These are phyloP conservation scores for Tylopilus plumbeoviolaceoides DNA, from an alignment of 768 basidiomycete species.

Conservation along the genomic window DNA sequence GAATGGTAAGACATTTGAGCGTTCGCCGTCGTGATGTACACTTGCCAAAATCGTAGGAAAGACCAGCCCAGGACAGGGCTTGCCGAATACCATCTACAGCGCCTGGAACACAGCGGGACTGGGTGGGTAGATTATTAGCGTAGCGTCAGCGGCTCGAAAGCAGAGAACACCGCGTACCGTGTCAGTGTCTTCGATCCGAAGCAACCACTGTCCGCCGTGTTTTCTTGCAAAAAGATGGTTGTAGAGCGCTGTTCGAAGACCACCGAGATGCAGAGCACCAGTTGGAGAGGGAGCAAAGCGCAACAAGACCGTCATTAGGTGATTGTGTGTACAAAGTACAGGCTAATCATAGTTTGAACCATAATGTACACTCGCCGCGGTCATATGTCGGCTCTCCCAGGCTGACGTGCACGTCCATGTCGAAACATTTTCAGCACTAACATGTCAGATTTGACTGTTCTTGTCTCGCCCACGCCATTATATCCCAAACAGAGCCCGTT, in stretches of 20 bases:
- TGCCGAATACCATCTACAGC: slow-evolving; percentile 77
- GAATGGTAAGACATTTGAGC: slow-evolving; percentile 1
- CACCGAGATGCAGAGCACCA: slow-evolving; percentile 90
- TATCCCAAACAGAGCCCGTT: slow-evolving; percentile 21
- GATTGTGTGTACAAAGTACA: too few relatives aligned
- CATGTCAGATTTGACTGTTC: slow-evolving; percentile 33
- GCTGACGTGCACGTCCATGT: not conserved
- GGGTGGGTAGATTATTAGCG: not conserved
- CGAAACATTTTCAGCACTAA: not conserved
- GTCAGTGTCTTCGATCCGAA: slow-evolving; percentile 96
- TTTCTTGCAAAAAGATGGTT: slow-evolving; percentile 85
- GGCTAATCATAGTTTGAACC: too few relatives aligned
- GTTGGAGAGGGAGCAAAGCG: slow-evolving; percentile 98
- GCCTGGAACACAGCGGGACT: slow-evolving; percentile 80
- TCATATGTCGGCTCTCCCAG: too few relatives aligned
- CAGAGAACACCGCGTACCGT: slow-evolving; percentile 48
- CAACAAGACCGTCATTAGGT: slow-evolving; percentile 52
- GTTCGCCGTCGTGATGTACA: slow-evolving; percentile 10
- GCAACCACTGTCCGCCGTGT: slow-evolving; percentile 81
- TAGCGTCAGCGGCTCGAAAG: not conserved
- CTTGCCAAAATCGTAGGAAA: slow-evolving; percentile 87
- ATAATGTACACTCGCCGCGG: too few relatives aligned
- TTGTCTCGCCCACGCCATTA: slow-evolving; percentile 29
- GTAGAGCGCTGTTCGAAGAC: slow-evolving; percentile 89
- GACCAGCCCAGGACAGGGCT: slow-evolving; percentile 85